Evolutionary conservation across 164 flowering plant species (phyloP), one percentile per base, ranked within the genome.

Genomic region (Cinnamomum micranthum): DNA sequence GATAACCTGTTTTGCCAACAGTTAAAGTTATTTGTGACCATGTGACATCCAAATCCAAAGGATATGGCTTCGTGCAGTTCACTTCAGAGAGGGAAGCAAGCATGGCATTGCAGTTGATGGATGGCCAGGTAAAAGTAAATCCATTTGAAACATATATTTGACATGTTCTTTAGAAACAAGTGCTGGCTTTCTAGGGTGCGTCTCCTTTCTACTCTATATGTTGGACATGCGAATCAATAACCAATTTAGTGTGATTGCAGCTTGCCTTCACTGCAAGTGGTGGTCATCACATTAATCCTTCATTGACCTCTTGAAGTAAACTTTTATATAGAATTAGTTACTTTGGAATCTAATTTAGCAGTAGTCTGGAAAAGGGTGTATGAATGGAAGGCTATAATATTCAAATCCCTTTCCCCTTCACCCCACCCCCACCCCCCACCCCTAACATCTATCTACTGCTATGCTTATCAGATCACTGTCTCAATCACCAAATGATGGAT

Each of bases 11-110:
- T 55, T 55, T 55, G 6, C 47, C 73, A 12, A 50, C 89, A 90
- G 97, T 87, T 47, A 86, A 82, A 74, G 90, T 90, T 25, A 87
- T 90, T 71, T 88, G 93, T 77, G 87, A n/a, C 83, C 87, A 74
- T 86, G 91, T 77, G 82, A 89, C 80, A 86, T 70, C 70, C 74
- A 68, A 70, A 78, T 91, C 92, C 17, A 87, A 82, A 81, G 91
- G 91, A 15, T 91, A 79, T 80, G 95, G 91, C n/a, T 91, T 89
- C 82, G 89, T 91, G 71, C 77, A 70, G 24, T 91, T 84, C 73
- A 74, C 78, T 27, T 76, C 87, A 47, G 88, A 86, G 71, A 70
- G 63, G 28, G 82, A 85, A 13, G 87, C 92, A 20, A 64, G 27
- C 63, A 68, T 69, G 62, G 92, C 95, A 77, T 76, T 87, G 10